Conservation (phyloP, 768 basidiomycete genomes). For the Epithele typhae region DNA sequence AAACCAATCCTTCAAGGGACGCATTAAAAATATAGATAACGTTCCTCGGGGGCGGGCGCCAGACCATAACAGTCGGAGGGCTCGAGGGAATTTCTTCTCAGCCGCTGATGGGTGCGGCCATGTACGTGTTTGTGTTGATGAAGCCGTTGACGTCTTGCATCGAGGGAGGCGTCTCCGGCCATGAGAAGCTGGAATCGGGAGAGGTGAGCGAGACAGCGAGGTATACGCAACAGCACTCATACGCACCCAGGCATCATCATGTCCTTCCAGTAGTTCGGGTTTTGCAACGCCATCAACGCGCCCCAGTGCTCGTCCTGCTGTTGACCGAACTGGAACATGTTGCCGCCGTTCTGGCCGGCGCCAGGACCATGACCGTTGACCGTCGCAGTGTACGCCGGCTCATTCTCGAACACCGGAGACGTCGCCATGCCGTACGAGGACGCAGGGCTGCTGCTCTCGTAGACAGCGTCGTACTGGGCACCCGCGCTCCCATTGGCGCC, state of each 20-base stretch:
- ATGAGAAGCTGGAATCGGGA: constrained; percentile 6
- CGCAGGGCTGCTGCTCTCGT: constrained; percentile 8
- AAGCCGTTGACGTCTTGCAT: constrained; percentile 8
- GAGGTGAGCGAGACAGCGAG: background rate
- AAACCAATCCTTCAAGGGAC: too few species aligned
- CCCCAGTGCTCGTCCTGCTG: constrained; percentile 53
- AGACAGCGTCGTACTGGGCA: constrained; percentile 1
- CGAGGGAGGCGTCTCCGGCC: constrained; percentile 16
- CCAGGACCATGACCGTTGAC: constrained; percentile 21
- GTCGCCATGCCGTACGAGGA: constrained; percentile 5
- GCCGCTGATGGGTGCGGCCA: constrained; percentile 6
- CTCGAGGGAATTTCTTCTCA: too few species aligned
- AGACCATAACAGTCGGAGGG: too few species aligned
- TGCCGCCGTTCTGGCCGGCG: constrained; percentile 16
- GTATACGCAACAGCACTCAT: background rate
- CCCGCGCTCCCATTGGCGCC: background rate
- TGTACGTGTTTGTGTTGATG: constrained; percentile 3
- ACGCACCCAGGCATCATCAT: constrained; percentile 83
- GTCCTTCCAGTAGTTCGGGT: constrained; percentile 67
- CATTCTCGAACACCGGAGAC: constrained; percentile 25
- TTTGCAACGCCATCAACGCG: constrained; percentile 69
- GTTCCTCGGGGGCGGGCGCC: too few species aligned
- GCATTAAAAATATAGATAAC: too few species aligned
- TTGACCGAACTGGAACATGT: constrained; percentile 22
- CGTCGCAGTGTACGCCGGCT: constrained; percentile 38